A percentile compares a stretch with the other conserved stretches of the same genome.
These are phyloP conservation scores for Guillardia theta DNA, from an alignment of 78 protist genomes.

Conservation along the genomic window DNA sequence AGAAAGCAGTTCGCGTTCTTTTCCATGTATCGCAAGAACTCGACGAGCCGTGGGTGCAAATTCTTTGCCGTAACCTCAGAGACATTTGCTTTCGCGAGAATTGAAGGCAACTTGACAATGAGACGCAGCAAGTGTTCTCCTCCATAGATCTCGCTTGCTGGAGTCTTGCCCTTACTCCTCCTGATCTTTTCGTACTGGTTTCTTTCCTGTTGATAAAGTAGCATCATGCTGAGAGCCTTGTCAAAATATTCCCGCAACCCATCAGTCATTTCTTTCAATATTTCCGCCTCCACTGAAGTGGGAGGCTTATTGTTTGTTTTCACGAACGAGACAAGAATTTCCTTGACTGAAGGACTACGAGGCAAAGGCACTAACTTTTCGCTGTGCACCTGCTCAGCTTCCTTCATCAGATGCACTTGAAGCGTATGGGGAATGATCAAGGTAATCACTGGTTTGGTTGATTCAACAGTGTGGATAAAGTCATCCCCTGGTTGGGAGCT, in stretches of 20 bases:
- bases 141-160: constrained; percentile 32
- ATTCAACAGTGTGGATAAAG: neutral
- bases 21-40: neutral
- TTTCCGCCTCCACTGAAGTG: neutral
- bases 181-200: constrained; percentile 36
- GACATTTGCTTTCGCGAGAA: neutral
- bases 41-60: neutral
- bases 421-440: constrained; percentile 27
- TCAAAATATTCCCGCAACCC: constrained; percentile 41
- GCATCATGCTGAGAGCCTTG: constrained; percentile 34
- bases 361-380: constrained; percentile 20
- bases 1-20: neutral
- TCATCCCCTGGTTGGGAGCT: neutral
- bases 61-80: neutral
- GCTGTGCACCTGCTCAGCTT: neutral
- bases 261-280: neutral
- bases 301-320: neutral
- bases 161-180: neutral
- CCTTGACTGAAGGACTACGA: neutral
- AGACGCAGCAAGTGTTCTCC: constrained; percentile 55
- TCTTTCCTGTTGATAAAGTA: constrained; percentile 43
- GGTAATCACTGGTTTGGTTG: no score
- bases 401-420: constrained; percentile 32
- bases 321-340: neutral
- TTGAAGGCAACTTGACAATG: neutral